Base-by-base conservation (phyloP, 1,284 basidiomycete genomes). In the Tausonia pullulans region DNA sequence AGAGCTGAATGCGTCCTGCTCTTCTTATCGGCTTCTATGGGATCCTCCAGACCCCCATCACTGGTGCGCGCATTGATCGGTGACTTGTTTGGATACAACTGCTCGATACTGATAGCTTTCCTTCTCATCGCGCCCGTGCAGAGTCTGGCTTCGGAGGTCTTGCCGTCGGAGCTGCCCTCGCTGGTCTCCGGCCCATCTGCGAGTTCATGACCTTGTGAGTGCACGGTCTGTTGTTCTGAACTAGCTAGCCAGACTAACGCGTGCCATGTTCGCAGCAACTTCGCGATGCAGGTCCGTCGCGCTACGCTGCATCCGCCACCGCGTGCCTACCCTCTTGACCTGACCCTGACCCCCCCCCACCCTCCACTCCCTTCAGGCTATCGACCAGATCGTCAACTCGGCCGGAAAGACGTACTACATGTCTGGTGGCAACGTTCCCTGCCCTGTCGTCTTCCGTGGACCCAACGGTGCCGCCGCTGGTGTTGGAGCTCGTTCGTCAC, bases 321-420 rank as follows among this genome's bases (percentile, higher is more conserved):
- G n/a, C 43, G 50, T 64, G 59, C 44, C 61, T 13, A n/a, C 59
- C n/a, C 41, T 39, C 57, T 39, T 45, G 53, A n/a, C 43, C 52
- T 40, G 43, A 16, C 60, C 41, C 48, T 43, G 43, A 53, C 58
- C 51, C 39, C 52, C 46, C 52, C 48, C 57, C 60, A 52, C 58
- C 44, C 55, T 46, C 10, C n/a, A 62, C 13, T 65, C 61, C 8
- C 59, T 72, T 75, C 79, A 84, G 79, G 93, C 95, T 68, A 98
- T 99, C 75, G 96, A 99, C 79, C 96, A 99, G 77, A 98, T 99
- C 70, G 90, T 99, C 78, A 99, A 99, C 85, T 98, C 94, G n/a
- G 96, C 89, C 67, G 96, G 90, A 71, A 99, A 98, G 83, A 98
- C 96, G 10, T 93, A 97, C 80, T 99, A 99, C 85, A 99, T 99